Conservation (phyloP, 2,329 filamentous ascomycete genomes). For the Ceratocystis diversiconidia region DNA sequence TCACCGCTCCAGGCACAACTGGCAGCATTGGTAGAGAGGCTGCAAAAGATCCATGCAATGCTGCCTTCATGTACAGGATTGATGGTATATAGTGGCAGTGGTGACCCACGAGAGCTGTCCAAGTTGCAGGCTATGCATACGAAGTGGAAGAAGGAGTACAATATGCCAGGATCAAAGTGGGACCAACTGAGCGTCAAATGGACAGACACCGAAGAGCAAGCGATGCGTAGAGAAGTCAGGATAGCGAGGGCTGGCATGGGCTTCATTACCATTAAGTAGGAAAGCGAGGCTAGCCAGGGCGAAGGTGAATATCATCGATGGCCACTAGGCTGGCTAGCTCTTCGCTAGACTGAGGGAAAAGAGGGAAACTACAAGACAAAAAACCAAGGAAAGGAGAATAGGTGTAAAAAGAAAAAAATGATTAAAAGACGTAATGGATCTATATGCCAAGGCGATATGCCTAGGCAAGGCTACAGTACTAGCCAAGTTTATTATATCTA, state of each 20-base stretch:
- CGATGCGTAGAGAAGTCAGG: conserved; percentile 41
- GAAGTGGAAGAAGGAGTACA: conserved; percentile 50
- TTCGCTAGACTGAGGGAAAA: no score
- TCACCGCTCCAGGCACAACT: conserved; percentile 34
- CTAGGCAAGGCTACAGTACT: no score
- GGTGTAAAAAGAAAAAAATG: neutral
- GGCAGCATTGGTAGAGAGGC: conserved; percentile 32
- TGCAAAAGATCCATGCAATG: conserved; percentile 41
- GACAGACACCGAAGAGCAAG: conserved; percentile 53
- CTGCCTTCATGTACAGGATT: conserved; percentile 52
- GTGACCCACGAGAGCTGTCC: conserved; percentile 53
- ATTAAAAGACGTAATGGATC: no score
- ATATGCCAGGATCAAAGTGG: conserved; percentile 49
- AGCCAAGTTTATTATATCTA: neutral
- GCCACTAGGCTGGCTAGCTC: no score
- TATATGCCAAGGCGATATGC: no score
- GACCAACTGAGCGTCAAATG: conserved; percentile 52
- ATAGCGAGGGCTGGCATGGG: conserved; percentile 48
- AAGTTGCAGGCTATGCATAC: conserved; percentile 45
- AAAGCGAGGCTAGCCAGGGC: neutral
- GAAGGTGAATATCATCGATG: neutral
- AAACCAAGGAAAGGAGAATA: neutral
- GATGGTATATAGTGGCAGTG: conserved; percentile 50
- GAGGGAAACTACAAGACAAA: neutral
- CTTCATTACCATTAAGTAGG: conserved; percentile 50